A percentile compares a stretch with the other conserved stretches of the same genome.
These are phyloP conservation scores for Platanus orientalis DNA, from an alignment of 164 flowering plant genomes.

Conservation along the genomic window DNA sequence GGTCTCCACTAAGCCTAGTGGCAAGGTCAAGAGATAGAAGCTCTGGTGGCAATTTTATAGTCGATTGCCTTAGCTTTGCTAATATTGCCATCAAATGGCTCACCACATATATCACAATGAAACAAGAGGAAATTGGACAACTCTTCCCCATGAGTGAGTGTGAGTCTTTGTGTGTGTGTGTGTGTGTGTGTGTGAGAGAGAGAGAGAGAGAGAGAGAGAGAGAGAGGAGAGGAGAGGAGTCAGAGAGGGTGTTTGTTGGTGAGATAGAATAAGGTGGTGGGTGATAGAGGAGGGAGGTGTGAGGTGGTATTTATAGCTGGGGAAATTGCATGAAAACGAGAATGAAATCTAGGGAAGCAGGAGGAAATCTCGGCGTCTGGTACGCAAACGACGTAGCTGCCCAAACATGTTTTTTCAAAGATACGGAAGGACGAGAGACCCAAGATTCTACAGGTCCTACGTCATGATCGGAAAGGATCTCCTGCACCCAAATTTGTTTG, in stretches of 20 bases:
- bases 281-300: not conserved
- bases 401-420: constrained; percentile 25
- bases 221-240: not conserved
- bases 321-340: constrained; percentile 24
- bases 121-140: constrained; percentile 8
- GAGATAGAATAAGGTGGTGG: constrained; percentile 1
- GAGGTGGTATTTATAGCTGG: constrained; percentile 7
- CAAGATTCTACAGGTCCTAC: constrained; percentile 8
- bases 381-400: not conserved
- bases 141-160: constrained; percentile 21
- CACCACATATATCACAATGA: constrained; percentile 16
- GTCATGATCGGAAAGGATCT: no score
- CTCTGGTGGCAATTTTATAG: constrained; percentile 17
- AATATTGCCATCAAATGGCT: constrained; percentile 27
- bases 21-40: constrained; percentile 31
- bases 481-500: no score
- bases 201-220: constrained; percentile 10
- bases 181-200: not conserved
- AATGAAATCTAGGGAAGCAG: constrained; percentile 23
- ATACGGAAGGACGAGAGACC: constrained; percentile 25
- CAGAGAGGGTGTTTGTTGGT: not conserved
- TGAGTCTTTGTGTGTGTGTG: not conserved
- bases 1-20: constrained; percentile 28
- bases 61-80: constrained; percentile 27
- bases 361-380: constrained; percentile 18